phyloP scores from a whole-genome alignment of 306 rosid genomes.

The Acacia acuminata region DNA sequence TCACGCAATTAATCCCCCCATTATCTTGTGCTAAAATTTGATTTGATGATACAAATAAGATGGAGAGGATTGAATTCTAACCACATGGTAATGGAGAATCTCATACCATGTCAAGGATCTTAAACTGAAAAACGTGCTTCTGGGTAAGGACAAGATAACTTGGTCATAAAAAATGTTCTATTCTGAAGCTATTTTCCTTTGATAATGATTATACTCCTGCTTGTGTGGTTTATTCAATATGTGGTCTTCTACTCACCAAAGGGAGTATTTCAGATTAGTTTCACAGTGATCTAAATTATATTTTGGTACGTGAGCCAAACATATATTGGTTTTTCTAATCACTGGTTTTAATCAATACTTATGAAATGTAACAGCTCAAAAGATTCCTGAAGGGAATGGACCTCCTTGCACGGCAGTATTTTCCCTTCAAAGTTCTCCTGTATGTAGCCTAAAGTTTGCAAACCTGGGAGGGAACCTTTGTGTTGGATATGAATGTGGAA shows the following conservation, averaged over 20 bases:
- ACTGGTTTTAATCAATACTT: slow-evolving; percentile 22
- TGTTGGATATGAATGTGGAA: slow-evolving; percentile 79
- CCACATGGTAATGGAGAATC: not conserved
- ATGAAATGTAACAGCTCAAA: slow-evolving; percentile 56
- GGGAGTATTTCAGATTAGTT: slow-evolving; percentile 22
- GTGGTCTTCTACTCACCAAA: slow-evolving; percentile 2
- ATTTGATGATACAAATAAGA: not conserved
- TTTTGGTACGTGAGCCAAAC: slow-evolving; percentile 8
- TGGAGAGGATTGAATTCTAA: slow-evolving; percentile 3
- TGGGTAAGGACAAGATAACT: not conserved
- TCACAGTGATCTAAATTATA: slow-evolving; percentile 16
- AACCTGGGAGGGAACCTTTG: slow-evolving; percentile 62
- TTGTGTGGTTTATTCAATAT: slow-evolving; percentile 21
- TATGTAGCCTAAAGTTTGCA: slow-evolving; percentile 60
- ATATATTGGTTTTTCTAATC: slow-evolving; percentile 26
- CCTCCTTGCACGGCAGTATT: slow-evolving; percentile 65
- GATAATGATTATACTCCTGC: not conserved
- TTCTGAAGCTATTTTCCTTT: not conserved
- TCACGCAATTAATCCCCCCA: not conserved
- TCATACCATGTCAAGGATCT: not conserved
- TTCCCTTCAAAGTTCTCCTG: slow-evolving; percentile 61
- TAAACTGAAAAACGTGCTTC: not conserved
- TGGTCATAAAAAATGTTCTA: not conserved
- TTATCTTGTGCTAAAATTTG: not conserved
- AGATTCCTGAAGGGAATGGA: slow-evolving; percentile 53